phyloP scores from a whole-genome alignment of 2,329 filamentous ascomycete genomes.

The Colletotrichum chlorophyti region DNA sequence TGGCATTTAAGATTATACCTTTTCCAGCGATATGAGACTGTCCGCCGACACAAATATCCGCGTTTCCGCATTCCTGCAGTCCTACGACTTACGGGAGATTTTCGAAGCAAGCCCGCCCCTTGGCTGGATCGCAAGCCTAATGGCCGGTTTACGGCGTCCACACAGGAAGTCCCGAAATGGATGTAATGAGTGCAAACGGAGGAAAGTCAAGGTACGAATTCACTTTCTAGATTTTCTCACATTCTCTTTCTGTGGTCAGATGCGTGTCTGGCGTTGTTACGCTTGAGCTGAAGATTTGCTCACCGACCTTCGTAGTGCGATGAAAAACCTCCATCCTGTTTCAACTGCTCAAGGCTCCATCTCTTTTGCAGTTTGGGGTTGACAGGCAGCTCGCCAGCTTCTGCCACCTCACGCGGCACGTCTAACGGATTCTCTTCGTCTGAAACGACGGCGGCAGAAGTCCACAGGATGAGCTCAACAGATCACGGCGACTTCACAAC shows the following conservation, averaged over 20 bases:
- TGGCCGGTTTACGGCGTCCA: background rate
- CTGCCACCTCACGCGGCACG: background rate
- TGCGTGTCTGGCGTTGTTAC: background rate
- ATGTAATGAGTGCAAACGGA: slow-evolving; percentile 38
- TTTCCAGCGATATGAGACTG: no score
- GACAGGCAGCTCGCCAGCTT: background rate
- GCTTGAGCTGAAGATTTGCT: no score
- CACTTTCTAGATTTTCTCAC: background rate
- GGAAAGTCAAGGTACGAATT: slow-evolving; percentile 38
- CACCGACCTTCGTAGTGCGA: slow-evolving; percentile 24
- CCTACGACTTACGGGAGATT: no score
- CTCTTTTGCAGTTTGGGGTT: slow-evolving; percentile 34
- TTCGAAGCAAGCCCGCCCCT: background rate
- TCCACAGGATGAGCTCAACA: background rate
- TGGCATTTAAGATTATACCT: no score
- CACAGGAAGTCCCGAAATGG: slow-evolving; percentile 27
- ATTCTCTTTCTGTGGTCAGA: background rate
- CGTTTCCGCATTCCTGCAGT: no score
- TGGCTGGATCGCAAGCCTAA: background rate
- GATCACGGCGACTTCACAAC: background rate
- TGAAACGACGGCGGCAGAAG: no score
- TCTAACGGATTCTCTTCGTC: background rate
- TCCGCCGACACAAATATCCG: no score
- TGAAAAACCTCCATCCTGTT: slow-evolving; percentile 35
- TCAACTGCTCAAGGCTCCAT: slow-evolving; percentile 36